Base-by-base conservation (phyloP, 75 land plant species). In the Selaginella tamariscina region DNA sequence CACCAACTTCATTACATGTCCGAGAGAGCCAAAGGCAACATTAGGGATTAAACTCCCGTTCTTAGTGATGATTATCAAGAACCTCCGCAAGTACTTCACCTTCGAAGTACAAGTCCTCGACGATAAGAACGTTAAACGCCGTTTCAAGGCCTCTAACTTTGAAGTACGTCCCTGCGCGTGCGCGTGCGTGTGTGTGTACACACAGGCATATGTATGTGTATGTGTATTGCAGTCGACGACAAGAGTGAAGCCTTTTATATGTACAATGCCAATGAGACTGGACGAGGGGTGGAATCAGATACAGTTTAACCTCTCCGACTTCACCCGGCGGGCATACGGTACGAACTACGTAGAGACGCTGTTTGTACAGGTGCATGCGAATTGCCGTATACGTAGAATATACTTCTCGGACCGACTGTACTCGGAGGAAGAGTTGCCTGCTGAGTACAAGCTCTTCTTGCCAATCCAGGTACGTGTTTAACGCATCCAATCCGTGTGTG, bases 261-360 rank as follows among this genome's bases (percentile, higher is more conserved):
- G 78, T 59, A 71, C 69, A 1, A 76, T 76, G 78, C 78, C 78
- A 27, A 76, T 76, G 78, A 71, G 74, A 65, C 23, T 76, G 78
- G 78, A 76, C 67, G 78, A 76, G 33, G 78, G 78, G 29, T 76
- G 78, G 78, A 76, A 76, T 49, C 78, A 76, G 44, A 76, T 76
- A 30, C 78, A 76, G 63, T 72, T 76, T 29, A 76, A 76, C 64
- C 78, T 76, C 26, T 56, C 78, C 27, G 78, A 76, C 29, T 76
- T 76, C 54, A 76, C 78, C 23, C 70, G 78, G 44, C 75, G 78
- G 56, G 78, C 78, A 22, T 76, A 76, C 60, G 78, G 78, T 33
- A 76, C 78, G 28, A 76, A 76, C 54, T 76, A 76, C 57, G 78
- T 76, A 27, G 78, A 76, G 31, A 76, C 78, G 24, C 44, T 76